phyloP scores from a whole-genome alignment of 139 green algal species.

The Pycnococcus provasolii region DNA sequence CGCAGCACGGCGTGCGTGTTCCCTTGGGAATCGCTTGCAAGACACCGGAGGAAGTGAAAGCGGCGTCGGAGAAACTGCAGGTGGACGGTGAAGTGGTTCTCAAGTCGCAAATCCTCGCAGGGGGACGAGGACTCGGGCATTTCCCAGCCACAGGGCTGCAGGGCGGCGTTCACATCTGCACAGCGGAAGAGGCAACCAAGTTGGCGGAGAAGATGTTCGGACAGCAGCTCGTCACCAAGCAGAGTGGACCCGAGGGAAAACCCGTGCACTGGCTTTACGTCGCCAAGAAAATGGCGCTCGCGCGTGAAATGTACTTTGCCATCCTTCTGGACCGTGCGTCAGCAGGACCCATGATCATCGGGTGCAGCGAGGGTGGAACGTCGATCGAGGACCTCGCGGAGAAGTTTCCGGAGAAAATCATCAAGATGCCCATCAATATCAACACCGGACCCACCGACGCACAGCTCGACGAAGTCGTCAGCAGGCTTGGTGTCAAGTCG shows the following conservation, averaged over 20 bases:
- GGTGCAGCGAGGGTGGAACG: slow-evolving; percentile 68
- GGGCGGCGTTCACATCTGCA: slow-evolving; percentile 91
- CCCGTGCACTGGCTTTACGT: slow-evolving; percentile 88
- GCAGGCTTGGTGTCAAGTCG: slow-evolving; percentile 48
- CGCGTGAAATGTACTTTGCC: slow-evolving; percentile 97
- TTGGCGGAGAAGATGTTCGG: slow-evolving; percentile 44
- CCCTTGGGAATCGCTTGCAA: slow-evolving; percentile 64
- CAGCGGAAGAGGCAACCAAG: slow-evolving; percentile 41
- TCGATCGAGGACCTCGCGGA: slow-evolving; percentile 96
- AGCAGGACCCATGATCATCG: slow-evolving; percentile 41
- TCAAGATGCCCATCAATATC: slow-evolving; percentile 87
- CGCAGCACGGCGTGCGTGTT: slow-evolving; percentile 83
- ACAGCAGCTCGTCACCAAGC: slow-evolving; percentile 87
- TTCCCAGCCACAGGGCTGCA: slow-evolving; percentile 77
- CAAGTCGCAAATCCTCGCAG: slow-evolving; percentile 83
- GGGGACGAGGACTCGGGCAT: slow-evolving; percentile 78
- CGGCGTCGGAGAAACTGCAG: slow-evolving; percentile 58
- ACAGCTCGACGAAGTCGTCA: slow-evolving; percentile 46
- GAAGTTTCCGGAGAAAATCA: slow-evolving; percentile 95
- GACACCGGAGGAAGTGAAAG: slow-evolving; percentile 57
- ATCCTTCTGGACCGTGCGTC: slow-evolving; percentile 83
- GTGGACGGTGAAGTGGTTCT: slow-evolving; percentile 79
- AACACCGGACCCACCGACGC: slow-evolving; percentile 69
- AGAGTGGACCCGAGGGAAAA: slow-evolving; percentile 71
- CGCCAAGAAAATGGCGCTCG: slow-evolving; percentile 82